Conservation (phyloP, 2,329 filamentous ascomycete genomes). For the Xylaria polymorpha region DNA sequence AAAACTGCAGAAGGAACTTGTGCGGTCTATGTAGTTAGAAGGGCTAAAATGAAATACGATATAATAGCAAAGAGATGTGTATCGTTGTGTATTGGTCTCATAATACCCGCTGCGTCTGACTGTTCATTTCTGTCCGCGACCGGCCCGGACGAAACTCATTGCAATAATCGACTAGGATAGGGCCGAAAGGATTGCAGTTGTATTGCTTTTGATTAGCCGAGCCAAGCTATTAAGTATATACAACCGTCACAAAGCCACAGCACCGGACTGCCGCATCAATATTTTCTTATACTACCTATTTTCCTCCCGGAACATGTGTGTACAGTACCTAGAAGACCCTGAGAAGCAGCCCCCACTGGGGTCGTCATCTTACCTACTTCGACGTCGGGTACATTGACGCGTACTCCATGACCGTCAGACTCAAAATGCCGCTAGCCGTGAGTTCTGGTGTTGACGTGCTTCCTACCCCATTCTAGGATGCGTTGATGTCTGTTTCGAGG, state of each 20-base stretch:
- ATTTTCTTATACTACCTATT: background rate
- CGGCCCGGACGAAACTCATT: background rate
- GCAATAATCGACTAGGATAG: too few species aligned
- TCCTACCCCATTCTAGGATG: background rate
- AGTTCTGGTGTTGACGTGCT: background rate
- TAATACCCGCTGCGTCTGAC: background rate
- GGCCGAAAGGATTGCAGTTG: too few species aligned
- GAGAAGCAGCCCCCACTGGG: background rate
- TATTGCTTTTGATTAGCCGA: too few species aligned
- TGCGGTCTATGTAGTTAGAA: too few species aligned
- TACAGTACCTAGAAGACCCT: background rate
- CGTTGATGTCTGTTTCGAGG: background rate
- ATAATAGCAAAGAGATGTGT: too few species aligned
- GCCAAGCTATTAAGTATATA: too few species aligned
- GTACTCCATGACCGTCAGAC: background rate
- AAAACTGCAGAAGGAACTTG: too few species aligned
- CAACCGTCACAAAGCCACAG: background rate
- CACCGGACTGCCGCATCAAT: background rate
- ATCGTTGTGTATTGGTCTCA: too few species aligned
- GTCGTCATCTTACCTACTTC: background rate
- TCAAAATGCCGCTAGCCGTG: background rate
- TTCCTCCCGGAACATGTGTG: background rate
- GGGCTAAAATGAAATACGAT: too few species aligned
- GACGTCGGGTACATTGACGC: background rate
- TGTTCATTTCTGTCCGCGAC: background rate